Evolutionary conservation across 2,329 filamentous ascomycete species (phyloP), one percentile per base, ranked within the genome.

Genomic region (Elsinoe perseae): DNA sequence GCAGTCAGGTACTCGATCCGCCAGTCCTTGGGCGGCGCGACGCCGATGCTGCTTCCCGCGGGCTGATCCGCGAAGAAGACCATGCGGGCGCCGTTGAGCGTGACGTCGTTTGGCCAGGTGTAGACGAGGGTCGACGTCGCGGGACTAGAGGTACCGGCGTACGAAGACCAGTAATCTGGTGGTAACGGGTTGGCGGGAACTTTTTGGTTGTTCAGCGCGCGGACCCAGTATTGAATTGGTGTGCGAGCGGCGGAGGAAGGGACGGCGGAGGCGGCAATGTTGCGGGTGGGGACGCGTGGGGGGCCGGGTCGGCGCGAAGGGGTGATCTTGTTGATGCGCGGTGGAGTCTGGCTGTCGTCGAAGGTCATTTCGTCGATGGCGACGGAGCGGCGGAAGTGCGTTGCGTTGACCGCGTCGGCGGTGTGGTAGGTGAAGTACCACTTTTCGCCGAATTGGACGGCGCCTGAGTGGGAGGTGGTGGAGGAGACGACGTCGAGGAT

Each of bases 351-450:
- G 30, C 16, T 38, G 48, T 52, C 48, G 48, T 52, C 48, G 48
- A 52, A 52, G 28, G 48, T 52, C 30, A 52, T 34, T 23, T 52
- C 48, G 48, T 55, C 56, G 21, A 55, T 46, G 12, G 56, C 56
- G 16, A 55, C 50, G 43, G 56, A 55, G 32, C 50, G 56, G 8
- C 40, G 43, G 48, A 53, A 57, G 16, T 52, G 48, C 14, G 48
- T 57, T 8, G 48, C 56, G 30, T 52, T 52, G 6, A 28, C 36
- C 4, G 50, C 40, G 32, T 50, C 56, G 23, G 48, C 25, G 27
- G 50, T 57, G 48, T 57, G 56, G 38, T 57, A 57, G 25, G 50
- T 53, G 18, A 57, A 54, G 48, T 57, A 57, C 16, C 46, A 53
- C 25, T 57, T 57, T 36, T n/a, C 28, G 14, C 43, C 43, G 48